Evolutionary conservation across 192 early-diverging fungal genomes (phyloP).

Genomic region (Coemansia sp.): DNA sequence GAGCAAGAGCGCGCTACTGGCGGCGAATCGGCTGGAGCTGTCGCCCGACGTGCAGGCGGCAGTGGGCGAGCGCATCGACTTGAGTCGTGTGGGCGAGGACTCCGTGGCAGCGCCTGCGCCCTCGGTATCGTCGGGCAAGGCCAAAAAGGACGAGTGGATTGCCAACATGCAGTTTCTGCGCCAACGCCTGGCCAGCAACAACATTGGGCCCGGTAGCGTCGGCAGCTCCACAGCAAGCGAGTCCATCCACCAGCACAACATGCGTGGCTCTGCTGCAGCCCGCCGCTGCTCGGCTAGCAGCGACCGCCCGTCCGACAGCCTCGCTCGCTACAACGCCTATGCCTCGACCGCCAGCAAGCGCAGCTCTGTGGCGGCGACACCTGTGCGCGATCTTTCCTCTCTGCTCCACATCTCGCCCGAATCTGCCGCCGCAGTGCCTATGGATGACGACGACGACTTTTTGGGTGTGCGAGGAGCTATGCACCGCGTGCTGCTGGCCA

Average conservation of each 20-base stretch:
- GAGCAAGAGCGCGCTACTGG: slow-evolving; percentile 23
- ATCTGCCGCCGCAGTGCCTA: background rate
- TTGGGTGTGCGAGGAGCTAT: slow-evolving; percentile 2
- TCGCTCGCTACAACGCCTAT: background rate
- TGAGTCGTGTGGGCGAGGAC: background rate
- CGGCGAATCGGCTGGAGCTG: slow-evolving; percentile 7
- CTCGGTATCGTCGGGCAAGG: slow-evolving; percentile 1
- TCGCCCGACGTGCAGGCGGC: slow-evolving; percentile 27
- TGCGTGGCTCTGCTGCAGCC: background rate
- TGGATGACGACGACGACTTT: slow-evolving; percentile 2
- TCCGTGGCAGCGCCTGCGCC: background rate
- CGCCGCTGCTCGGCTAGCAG: slow-evolving; percentile 2
- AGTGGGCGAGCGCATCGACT: slow-evolving; percentile 23
- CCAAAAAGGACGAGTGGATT: slow-evolving; percentile 50
- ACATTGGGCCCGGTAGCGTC: background rate
- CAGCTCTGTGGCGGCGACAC: background rate
- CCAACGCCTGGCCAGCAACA: slow-evolving; percentile 35
- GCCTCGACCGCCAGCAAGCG: background rate
- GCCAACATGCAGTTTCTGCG: slow-evolving; percentile 43
- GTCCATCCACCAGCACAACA: background rate
- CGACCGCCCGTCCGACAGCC: background rate
- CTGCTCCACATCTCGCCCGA: background rate
- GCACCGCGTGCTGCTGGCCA: slow-evolving; percentile 6
- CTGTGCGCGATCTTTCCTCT: background rate
- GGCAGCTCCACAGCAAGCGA: background rate